phyloP scores from a whole-genome alignment of 352 stramenopile species.

The Pythium myriotylum region DNA sequence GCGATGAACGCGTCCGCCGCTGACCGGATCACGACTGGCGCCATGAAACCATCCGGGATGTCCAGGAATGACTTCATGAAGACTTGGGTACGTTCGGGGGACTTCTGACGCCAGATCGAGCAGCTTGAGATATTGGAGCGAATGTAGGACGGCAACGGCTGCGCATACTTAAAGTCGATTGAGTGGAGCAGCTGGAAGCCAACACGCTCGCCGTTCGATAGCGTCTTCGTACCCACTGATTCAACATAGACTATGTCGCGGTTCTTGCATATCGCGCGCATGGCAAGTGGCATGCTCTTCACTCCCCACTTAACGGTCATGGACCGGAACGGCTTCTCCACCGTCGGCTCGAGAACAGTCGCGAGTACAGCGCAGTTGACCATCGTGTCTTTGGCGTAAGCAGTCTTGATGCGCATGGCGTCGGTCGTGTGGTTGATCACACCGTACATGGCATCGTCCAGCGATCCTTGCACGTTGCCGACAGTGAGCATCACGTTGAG shows the following conservation, averaged over 20 bases:
- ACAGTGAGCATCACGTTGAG: conserved; percentile 23
- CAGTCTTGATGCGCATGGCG: conserved; percentile 55
- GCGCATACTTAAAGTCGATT: conserved; percentile 63
- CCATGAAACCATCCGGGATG: conserved; percentile 41
- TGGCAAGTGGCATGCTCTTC: conserved; percentile 44
- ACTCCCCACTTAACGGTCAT: conserved; percentile 71
- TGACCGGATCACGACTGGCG: conserved; percentile 38
- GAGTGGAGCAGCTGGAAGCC: conserved; percentile 71
- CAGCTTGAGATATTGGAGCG: conserved; percentile 68
- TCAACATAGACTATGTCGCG: conserved; percentile 72
- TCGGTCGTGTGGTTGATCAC: conserved; percentile 43
- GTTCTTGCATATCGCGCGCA: conserved; percentile 45
- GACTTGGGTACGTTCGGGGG: conserved; percentile 20
- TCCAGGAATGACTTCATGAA: conserved; percentile 59
- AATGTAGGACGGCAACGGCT: conserved; percentile 36
- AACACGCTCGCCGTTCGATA: conserved; percentile 51
- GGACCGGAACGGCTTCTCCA: conserved; percentile 52
- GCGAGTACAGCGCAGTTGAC: conserved; percentile 57
- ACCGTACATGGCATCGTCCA: conserved; percentile 71
- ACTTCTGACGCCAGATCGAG: conserved; percentile 49
- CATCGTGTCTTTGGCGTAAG: conserved; percentile 54
- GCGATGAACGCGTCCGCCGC: conserved; percentile 43
- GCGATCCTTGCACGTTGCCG: conserved; percentile 47
- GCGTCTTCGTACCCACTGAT: conserved; percentile 41
- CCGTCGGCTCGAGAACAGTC: conserved; percentile 45